These are phyloP conservation scores for Lodderomyces orthopsilosis DNA, from an alignment of 1,139 yeast genomes.

Conservation along the genomic window DNA sequence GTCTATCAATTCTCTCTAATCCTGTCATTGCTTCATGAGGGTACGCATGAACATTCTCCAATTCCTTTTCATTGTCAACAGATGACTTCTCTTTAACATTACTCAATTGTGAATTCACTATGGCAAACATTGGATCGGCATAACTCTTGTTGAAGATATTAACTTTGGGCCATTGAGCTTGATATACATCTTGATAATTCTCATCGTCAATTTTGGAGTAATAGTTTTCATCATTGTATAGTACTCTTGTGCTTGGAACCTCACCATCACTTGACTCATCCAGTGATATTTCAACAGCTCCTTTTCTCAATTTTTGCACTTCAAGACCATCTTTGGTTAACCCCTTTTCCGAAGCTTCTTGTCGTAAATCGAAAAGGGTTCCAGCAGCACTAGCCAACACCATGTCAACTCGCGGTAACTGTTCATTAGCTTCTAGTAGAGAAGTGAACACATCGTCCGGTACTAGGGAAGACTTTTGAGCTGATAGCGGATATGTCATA, in stretches of 20 bases:
- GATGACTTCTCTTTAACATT: constrained; percentile 13
- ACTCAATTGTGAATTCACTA: constrained; percentile 13
- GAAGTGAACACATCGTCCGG: constrained; percentile 39
- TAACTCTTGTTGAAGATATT: background rate
- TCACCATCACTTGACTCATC: constrained; percentile 1
- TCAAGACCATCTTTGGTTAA: constrained; percentile 21
- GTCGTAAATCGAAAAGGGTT: constrained; percentile 36
- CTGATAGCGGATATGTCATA: constrained; percentile 47
- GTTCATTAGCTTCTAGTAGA: constrained; percentile 37
- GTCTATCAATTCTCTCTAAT: constrained; percentile 7
- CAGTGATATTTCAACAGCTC: constrained; percentile 1
- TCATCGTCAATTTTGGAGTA: constrained; percentile 12
- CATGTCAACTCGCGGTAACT: constrained; percentile 45
- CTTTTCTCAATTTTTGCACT: background rate
- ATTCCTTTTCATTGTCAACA: background rate
- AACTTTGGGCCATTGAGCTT: background rate
- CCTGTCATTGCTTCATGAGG: constrained; percentile 7
- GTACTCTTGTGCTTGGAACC: background rate
- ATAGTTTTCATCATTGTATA: constrained; percentile 8
- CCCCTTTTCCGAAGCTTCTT: constrained; percentile 36
- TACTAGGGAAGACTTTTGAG: constrained; percentile 34
- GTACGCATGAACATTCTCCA: constrained; percentile 9
- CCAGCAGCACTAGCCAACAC: constrained; percentile 52
- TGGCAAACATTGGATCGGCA: constrained; percentile 7
- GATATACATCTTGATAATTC: constrained; percentile 11